Evolutionary conservation across 2,329 filamentous ascomycete species (phyloP).

Genomic region (Colletotrichum viniferum): DNA sequence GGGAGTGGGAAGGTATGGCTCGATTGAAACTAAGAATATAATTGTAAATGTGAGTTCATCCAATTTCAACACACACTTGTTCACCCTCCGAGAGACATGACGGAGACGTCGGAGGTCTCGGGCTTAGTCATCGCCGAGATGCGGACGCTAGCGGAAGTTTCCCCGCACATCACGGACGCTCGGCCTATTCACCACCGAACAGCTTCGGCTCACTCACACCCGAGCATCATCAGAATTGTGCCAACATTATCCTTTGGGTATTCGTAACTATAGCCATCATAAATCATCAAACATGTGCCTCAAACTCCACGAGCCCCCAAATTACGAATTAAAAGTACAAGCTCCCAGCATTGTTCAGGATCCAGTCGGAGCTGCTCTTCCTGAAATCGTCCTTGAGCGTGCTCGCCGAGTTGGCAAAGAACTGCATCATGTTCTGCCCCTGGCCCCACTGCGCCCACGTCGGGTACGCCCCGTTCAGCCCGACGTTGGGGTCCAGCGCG

Average conservation of each 20-base stretch:
- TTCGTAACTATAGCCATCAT: neutral
- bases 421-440: conserved; percentile 55
- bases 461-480: conserved; percentile 37
- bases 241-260: neutral
- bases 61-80: neutral
- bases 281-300: neutral
- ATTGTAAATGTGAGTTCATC: rapidly evolving
- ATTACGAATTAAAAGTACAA: neutral
- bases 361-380: conserved; percentile 27
- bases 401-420: conserved; percentile 37
- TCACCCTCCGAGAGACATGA: neutral
- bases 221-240: neutral
- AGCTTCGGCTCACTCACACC: neutral
- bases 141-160: neutral
- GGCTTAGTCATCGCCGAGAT: neutral
- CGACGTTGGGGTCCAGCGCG: conserved; percentile 71
- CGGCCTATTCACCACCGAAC: neutral
- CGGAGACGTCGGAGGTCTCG: neutral
- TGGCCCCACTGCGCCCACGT: conserved; percentile 50
- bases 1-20: rapidly evolving
- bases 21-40: rapidly evolving
- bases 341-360: conserved; percentile 20
- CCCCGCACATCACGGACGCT: neutral
- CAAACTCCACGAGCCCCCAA: neutral
- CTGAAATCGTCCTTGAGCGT: conserved; percentile 45